Evolutionary conservation across 768 basidiomycete genomes (phyloP).

Genomic region (Russula compacta): DNA sequence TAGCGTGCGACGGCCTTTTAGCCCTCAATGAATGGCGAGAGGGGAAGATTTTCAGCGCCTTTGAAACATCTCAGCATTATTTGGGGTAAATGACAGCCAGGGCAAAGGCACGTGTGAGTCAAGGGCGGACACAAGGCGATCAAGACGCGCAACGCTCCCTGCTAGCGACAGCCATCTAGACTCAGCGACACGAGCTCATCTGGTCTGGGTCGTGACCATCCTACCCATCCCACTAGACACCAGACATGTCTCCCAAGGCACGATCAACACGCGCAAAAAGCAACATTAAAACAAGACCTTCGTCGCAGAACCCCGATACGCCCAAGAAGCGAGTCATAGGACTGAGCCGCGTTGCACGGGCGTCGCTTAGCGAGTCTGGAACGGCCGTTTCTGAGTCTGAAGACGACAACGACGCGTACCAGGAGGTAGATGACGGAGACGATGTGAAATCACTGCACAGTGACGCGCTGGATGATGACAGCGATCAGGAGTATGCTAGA

Average conservation of each 20-base stretch:
- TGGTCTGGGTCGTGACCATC: too few relatives aligned
- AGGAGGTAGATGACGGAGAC: slow-evolving; percentile 23
- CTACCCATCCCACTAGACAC: too few relatives aligned
- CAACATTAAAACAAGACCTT: neutral
- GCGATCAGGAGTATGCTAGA: slow-evolving; percentile 8
- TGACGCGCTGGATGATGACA: slow-evolving; percentile 31
- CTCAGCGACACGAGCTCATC: too few relatives aligned
- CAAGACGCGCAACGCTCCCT: neutral
- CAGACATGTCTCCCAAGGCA: slow-evolving; percentile 9
- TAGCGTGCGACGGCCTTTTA: neutral
- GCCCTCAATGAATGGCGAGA: neutral
- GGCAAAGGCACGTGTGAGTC: neutral
- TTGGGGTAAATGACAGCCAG: neutral
- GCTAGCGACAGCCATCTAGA: neutral
- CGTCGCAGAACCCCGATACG: neutral
- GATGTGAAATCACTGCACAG: slow-evolving; percentile 28
- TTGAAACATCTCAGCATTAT: neutral
- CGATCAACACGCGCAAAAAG: slow-evolving; percentile 9
- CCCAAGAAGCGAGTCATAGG: neutral
- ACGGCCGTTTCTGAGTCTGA: slow-evolving; percentile 6
- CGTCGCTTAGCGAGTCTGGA: neutral
- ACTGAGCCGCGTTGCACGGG: neutral
- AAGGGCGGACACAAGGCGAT: too few relatives aligned
- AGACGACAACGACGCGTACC: slow-evolving; percentile 10
- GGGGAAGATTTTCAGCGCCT: neutral